Evolutionary conservation across 1,139 yeast genomes (phyloP).

Genomic region (Yamadazyma trypodendri): DNA sequence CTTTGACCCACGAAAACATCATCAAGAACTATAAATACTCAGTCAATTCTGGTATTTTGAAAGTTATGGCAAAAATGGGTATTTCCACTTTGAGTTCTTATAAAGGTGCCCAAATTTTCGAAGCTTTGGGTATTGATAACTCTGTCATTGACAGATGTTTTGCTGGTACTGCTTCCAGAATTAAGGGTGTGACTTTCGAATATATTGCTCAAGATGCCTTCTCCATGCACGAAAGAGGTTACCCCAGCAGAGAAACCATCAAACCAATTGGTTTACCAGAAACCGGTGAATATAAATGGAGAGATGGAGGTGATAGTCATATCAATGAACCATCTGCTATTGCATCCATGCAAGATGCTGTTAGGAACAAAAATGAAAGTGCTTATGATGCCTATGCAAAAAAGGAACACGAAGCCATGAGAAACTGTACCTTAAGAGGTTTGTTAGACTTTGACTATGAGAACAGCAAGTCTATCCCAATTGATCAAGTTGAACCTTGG

Average conservation of each 20-base stretch:
- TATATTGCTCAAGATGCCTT: slow-evolving; percentile 96
- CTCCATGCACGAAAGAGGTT: slow-evolving; percentile 89
- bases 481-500: slow-evolving; percentile 99
- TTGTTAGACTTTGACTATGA: slow-evolving; percentile 85
- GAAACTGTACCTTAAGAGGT: slow-evolving; percentile 92
- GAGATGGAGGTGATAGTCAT: slow-evolving; percentile 98
- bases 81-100: slow-evolving; percentile 95
- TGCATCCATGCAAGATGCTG: slow-evolving; percentile 95
- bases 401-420: slow-evolving; percentile 88
- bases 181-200: slow-evolving; percentile 92
- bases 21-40: slow-evolving; percentile 78
- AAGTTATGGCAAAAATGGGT: slow-evolving; percentile 99
- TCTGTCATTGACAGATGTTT: slow-evolving; percentile 94
- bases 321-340: slow-evolving; percentile 93
- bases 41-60: slow-evolving; percentile 85
- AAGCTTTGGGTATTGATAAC: slow-evolving; percentile 93
- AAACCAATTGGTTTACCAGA: slow-evolving; percentile 81
- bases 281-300: slow-evolving; percentile 97
- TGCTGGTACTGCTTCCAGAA: slow-evolving; percentile 96
- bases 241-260: slow-evolving; percentile 71
- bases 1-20: slow-evolving; percentile 56
- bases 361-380: slow-evolving; percentile 88
- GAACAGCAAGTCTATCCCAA: slow-evolving; percentile 70
- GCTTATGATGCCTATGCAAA: slow-evolving; percentile 90
- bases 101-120: slow-evolving; percentile 98